Conservation (phyloP, 371 early-diverging fungal genomes). For the Mucor saturninus region DNA sequence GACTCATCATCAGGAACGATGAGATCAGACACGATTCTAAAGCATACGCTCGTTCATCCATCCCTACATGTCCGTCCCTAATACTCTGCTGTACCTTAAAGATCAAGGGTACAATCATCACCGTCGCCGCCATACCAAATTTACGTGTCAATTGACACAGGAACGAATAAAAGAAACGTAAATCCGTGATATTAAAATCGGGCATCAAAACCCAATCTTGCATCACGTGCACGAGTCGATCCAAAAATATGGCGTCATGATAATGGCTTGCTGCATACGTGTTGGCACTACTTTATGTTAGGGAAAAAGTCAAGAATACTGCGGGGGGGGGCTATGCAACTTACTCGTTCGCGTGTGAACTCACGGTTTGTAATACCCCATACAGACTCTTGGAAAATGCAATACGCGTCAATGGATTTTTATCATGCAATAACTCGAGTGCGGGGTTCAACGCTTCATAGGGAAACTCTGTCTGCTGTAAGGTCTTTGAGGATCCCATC, state of each 20-base stretch:
- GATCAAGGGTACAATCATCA: slow-evolving; percentile 61
- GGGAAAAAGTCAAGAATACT: too few species aligned
- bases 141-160: slow-evolving; percentile 55
- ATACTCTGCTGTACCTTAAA: slow-evolving; percentile 61
- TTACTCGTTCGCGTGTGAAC: slow-evolving; percentile 3
- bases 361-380: slow-evolving; percentile 6
- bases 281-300: not conserved
- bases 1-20: slow-evolving; percentile 45
- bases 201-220: slow-evolving; percentile 50
- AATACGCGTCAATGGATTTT: slow-evolving; percentile 22
- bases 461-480: slow-evolving; percentile 7
- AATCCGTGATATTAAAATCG: slow-evolving; percentile 56
- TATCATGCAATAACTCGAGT: slow-evolving; percentile 24
- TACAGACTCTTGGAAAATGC: slow-evolving; percentile 11
- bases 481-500: slow-evolving; percentile 19
- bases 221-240: slow-evolving; percentile 48
- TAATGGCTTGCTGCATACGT: slow-evolving; percentile 7
- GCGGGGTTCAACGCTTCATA: slow-evolving; percentile 23
- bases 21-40: slow-evolving; percentile 57
- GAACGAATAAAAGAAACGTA: slow-evolving; percentile 55
- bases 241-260: slow-evolving; percentile 45
- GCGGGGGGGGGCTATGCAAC: too few species aligned
- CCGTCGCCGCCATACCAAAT: slow-evolving; percentile 64
- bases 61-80: slow-evolving; percentile 30
- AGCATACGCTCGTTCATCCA: slow-evolving; percentile 53